Conservation (phyloP, 176 grass and related monocot genomes). For the Cenchrus americanus region DNA sequence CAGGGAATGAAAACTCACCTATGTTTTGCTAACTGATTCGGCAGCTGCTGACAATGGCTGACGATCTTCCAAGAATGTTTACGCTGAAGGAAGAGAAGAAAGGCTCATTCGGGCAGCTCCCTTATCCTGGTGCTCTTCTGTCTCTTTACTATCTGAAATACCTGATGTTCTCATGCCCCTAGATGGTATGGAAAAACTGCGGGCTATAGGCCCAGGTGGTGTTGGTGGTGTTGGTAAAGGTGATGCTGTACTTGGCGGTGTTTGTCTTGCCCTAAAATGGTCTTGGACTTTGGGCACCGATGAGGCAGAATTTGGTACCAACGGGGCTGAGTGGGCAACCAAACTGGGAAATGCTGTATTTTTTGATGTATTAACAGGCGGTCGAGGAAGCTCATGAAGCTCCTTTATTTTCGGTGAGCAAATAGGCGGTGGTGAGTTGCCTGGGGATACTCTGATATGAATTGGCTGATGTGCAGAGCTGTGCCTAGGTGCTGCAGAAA, state of each 20-base stretch:
- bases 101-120: slow-evolving; percentile 56
- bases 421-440: slow-evolving; percentile 56
- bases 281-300: slow-evolving; percentile 57
- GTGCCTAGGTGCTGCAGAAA: slow-evolving; percentile 43
- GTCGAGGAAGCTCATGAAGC: slow-evolving; percentile 92
- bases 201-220: slow-evolving; percentile 72
- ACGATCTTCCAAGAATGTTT: slow-evolving; percentile 56
- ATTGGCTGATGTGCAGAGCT: slow-evolving; percentile 52
- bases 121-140: slow-evolving; percentile 55
- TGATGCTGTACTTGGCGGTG: slow-evolving; percentile 65
- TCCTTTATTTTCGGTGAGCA: slow-evolving; percentile 85
- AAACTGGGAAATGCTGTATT: slow-evolving; percentile 54
- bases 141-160: slow-evolving; percentile 56
- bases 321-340: slow-evolving; percentile 79
- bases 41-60: slow-evolving; percentile 49
- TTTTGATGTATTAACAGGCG: slow-evolving; percentile 60
- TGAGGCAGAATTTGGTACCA: slow-evolving; percentile 80
- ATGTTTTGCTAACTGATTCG: slow-evolving; percentile 52
- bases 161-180: slow-evolving; percentile 57
- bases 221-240: slow-evolving; percentile 69
- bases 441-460: slow-evolving; percentile 50
- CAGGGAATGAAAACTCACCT: slow-evolving; percentile 39
- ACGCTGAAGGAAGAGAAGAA: slow-evolving; percentile 60
- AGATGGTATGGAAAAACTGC: slow-evolving; percentile 97
- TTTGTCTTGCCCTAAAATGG: slow-evolving; percentile 53